Conservation (phyloP, 2,329 filamentous ascomycete genomes). For the Colletotrichum acutatum region DNA sequence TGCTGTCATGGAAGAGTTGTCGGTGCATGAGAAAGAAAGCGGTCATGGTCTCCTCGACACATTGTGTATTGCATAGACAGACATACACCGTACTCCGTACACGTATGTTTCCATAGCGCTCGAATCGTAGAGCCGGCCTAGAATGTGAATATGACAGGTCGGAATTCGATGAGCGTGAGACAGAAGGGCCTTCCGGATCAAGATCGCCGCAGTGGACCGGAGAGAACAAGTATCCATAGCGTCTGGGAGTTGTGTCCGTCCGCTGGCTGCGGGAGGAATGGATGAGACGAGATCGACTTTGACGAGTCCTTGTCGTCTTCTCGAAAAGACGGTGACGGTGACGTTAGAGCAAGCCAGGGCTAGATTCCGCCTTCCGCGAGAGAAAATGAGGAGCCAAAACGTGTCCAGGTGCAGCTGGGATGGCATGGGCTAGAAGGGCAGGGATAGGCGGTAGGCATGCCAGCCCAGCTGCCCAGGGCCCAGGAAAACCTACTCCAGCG, state of each 20-base stretch:
- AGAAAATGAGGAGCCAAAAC: constrained; percentile 34
- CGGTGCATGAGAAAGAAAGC: constrained; percentile 21
- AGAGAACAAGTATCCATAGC: not conserved
- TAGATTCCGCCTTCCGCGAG: constrained; percentile 32
- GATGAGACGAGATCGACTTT: constrained; percentile 27
- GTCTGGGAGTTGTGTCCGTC: not conserved
- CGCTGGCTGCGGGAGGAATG: not conserved
- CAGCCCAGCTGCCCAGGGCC: not conserved
- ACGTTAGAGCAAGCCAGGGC: constrained; percentile 29
- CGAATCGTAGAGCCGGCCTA: not conserved
- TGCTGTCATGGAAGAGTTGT: constrained; percentile 23
- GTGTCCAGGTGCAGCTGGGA: constrained; percentile 28
- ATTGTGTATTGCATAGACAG: not conserved
- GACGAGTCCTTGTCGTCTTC: constrained; percentile 13
- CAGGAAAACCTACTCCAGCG: not conserved
- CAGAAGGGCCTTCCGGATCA: constrained; percentile 19
- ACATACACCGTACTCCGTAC: not conserved
- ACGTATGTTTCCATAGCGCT: not conserved
- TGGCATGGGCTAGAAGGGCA: constrained; percentile 12
- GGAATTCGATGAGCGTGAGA: constrained; percentile 13
- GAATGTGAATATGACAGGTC: constrained; percentile 23
- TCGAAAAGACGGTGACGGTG: constrained; percentile 37
- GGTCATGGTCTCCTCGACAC: not conserved
- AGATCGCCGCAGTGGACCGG: constrained; percentile 15
- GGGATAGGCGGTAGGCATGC: constrained; percentile 5